phyloP scores from a whole-genome alignment of 306 rosid species.

The Oemleria cerasiformis region DNA sequence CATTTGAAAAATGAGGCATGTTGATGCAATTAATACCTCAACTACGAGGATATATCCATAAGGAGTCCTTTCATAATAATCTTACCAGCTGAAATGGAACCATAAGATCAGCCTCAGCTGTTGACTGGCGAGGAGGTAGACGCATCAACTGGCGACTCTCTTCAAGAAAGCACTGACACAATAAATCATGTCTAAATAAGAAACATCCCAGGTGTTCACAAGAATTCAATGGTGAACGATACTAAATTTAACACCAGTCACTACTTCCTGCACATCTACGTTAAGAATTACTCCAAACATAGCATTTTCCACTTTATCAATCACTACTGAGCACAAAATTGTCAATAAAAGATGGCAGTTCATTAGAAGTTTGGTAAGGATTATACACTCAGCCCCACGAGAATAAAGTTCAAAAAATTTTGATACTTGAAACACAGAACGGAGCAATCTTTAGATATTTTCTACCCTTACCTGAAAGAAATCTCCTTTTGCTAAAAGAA shows the following conservation, averaged over 20 bases:
- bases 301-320: neutral
- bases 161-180: conserved; percentile 84
- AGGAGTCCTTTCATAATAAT: conserved; percentile 16
- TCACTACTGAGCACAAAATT: neutral
- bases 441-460: conserved; percentile 15
- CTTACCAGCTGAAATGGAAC: conserved; percentile 94
- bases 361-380: neutral
- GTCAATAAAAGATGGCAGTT: neutral
- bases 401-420: neutral
- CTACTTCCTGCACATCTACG: neutral
- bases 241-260: neutral
- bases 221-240: neutral
- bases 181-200: conserved; percentile 15
- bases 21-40: conserved; percentile 10
- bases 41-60: conserved; percentile 9
- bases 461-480: conserved; percentile 80
- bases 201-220: conserved; percentile 9
- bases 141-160: conserved; percentile 93
- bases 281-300: neutral
- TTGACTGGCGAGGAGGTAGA: conserved; percentile 94
- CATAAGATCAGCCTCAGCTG: conserved; percentile 98
- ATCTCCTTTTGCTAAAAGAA: conserved; percentile 96
- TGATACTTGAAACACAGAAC: conserved; percentile 5
- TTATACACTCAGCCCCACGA: neutral
- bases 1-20: conserved; percentile 22